Evolutionary conservation across 1,284 basidiomycete species (phyloP).

Genomic region (Ceratobasidium sp.): DNA sequence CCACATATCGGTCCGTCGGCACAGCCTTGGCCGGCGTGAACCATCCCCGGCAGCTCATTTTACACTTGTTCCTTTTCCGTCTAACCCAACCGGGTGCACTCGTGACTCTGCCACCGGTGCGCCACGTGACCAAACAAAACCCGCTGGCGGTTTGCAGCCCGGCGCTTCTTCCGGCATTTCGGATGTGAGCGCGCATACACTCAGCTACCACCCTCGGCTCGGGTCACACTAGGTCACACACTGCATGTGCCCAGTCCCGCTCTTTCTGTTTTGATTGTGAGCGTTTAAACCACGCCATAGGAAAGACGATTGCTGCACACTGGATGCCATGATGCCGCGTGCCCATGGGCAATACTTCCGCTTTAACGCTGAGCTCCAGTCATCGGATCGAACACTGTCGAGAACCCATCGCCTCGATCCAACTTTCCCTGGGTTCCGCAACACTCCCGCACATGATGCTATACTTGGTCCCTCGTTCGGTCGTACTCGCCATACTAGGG

Average conservation of each 20-base stretch:
- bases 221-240: constrained; percentile 2
- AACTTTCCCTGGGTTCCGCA: not conserved
- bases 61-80: not conserved
- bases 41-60: constrained; percentile 7
- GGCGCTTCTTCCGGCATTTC: not conserved
- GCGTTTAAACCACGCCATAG: not conserved
- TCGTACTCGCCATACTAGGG: too few species aligned
- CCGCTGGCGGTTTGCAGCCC: not conserved
- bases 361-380: too few species aligned
- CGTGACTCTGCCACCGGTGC: constrained; percentile 10
- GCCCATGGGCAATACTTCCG: not conserved
- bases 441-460: not conserved
- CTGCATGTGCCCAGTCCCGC: not conserved
- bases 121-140: constrained; percentile 30
- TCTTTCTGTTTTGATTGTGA: not conserved
- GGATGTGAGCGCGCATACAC: not conserved
- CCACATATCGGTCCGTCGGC: not conserved
- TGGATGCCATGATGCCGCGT: not conserved
- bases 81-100: not conserved
- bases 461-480: not conserved
- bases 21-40: not conserved
- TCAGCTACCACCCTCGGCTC: not conserved
- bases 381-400: constrained; percentile 12
- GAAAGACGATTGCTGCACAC: not conserved
- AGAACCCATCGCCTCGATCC: not conserved